phyloP scores from a whole-genome alignment of 1,139 yeast species.

The Yueomyces sp. region DNA sequence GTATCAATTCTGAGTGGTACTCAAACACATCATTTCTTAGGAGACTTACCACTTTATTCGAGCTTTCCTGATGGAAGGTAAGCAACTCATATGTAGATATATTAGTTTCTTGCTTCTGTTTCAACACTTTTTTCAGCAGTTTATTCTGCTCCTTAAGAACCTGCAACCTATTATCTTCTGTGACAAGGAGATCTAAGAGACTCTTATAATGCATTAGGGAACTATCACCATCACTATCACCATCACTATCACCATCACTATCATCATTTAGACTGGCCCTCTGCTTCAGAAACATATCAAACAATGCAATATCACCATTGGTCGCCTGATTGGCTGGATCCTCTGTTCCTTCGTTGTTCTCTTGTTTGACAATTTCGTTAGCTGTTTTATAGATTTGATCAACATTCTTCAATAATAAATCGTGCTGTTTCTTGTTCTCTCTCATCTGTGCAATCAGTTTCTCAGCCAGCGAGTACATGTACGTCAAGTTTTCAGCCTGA shows the following conservation, averaged over 20 bases:
- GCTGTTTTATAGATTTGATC: slow-evolving; percentile 2
- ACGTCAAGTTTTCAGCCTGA: slow-evolving; percentile 9
- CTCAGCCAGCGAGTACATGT: slow-evolving; percentile 7
- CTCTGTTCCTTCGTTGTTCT: background rate
- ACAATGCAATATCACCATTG: background rate
- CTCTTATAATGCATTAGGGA: too few relatives aligned
- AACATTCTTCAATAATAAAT: slow-evolving; percentile 3
- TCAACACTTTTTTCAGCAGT: slow-evolving; percentile 3
- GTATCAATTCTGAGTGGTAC: slow-evolving; percentile 3
- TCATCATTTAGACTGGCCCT: background rate
- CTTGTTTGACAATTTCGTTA: background rate
- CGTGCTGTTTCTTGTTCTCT: slow-evolving; percentile 5
- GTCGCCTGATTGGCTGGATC: background rate
- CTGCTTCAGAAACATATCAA: background rate
- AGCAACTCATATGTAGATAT: slow-evolving; percentile 1
- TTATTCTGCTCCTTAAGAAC: slow-evolving; percentile 5
- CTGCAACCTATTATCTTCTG: background rate
- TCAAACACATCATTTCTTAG: slow-evolving; percentile 5
- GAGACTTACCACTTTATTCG: slow-evolving; percentile 4
- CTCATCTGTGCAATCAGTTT: slow-evolving; percentile 4
- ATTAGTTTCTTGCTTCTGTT: slow-evolving; percentile 2
- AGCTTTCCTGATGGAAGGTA: slow-evolving; percentile 4
- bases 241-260: background rate
- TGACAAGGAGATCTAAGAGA: background rate
- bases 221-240: background rate